Evolutionary conservation across 306 rosid genomes (phyloP), one percentile per base, ranked within the genome.

Genomic region (Glycine latifolia): DNA sequence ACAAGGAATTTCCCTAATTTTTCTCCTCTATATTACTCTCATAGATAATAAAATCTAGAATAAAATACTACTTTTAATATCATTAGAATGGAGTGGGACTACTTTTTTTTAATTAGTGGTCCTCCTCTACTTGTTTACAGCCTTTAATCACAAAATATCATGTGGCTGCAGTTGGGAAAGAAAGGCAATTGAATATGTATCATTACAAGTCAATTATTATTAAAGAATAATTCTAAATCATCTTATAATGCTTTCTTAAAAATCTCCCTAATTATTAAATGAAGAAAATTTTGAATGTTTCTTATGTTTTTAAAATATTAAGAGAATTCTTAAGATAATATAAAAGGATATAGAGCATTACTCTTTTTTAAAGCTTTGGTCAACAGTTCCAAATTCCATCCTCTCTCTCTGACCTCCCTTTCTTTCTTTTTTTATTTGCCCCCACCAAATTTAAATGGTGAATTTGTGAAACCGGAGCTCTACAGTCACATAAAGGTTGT

Each of bases 101-200:
- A 55, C 31, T 76, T 61, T 79, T 79, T 54, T 86, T 77, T 26
- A 58, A 72, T 72, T 16, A 16, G 16, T 62, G 48, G 44, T 41
- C 66, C 55, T 41, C 65, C 50, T 17, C 43, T 79, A 63, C 65
- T 50, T 87, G 52, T 54, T 26, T 48, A 37, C 67, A 48, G 7
- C 47, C 47, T 43, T 43, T 43, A 43, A 43, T 43, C 7, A 6
- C 47, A 48, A 60, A 70, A 67, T 71, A 76, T 71, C 84, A 84
- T 82, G 89, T 80, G 86, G 89, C 52, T 79, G 86, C 54, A 77
- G 78, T 79, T 87, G 87, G 88, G 75, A 75, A 76, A 76, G 63
- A 63, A 39, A 73, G 10, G 33, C 67, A 72, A 26, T 83, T 31
- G 48, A 80, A 46, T 47, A 46, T 73, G 15, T 15, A 54, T 15